Evolutionary conservation across 2,329 filamentous ascomycete genomes (phyloP).

Genomic region (Hypocreales sp.): DNA sequence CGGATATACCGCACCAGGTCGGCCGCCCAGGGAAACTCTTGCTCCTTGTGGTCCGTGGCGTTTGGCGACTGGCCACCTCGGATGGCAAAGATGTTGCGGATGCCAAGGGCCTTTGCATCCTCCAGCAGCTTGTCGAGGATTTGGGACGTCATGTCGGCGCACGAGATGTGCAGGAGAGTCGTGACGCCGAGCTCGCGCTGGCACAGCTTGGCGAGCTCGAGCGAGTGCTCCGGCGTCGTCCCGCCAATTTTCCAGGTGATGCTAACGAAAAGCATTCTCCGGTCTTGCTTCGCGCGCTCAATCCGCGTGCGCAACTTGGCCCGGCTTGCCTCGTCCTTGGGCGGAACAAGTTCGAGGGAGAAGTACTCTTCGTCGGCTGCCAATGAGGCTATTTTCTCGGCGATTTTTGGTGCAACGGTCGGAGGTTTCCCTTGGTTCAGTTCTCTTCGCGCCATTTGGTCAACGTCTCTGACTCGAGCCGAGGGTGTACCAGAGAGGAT

Average conservation of each 20-base stretch:
- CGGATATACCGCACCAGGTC: conserved; percentile 86
- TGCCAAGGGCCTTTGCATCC: conserved; percentile 77
- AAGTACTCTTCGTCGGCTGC: conserved; percentile 73
- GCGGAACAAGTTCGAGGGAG: conserved; percentile 98
- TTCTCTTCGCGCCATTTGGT: too few relatives aligned
- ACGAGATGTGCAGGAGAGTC: conserved; percentile 90
- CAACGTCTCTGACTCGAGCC: too few relatives aligned
- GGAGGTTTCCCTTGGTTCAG: too few relatives aligned
- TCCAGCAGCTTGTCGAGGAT: conserved; percentile 81
- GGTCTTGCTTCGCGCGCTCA: conserved; percentile 82
- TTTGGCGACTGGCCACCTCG: conserved; percentile 81
- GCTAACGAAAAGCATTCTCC: conserved; percentile 87
- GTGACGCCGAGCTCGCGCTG: conserved; percentile 85
- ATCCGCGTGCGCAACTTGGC: conserved; percentile 86
- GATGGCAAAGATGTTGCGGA: conserved; percentile 85
- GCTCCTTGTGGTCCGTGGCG: conserved; percentile 66
- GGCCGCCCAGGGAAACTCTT: conserved; percentile 75
- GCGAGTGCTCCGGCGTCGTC: conserved; percentile 76
- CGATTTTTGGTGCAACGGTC: too few relatives aligned
- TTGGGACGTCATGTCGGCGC: conserved; percentile 87
- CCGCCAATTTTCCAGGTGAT: conserved; percentile 97
- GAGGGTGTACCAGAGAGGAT: too few relatives aligned
- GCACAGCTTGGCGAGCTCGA: conserved; percentile 89
- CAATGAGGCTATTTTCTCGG: conserved; percentile 85
- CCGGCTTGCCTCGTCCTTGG: conserved; percentile 92